A percentile compares a stretch with the other conserved stretches of the same genome.
Evolutionary conservation across 1,139 yeast genomes (phyloP).

Genomic region (Yamadazyma friedrichii): DNA sequence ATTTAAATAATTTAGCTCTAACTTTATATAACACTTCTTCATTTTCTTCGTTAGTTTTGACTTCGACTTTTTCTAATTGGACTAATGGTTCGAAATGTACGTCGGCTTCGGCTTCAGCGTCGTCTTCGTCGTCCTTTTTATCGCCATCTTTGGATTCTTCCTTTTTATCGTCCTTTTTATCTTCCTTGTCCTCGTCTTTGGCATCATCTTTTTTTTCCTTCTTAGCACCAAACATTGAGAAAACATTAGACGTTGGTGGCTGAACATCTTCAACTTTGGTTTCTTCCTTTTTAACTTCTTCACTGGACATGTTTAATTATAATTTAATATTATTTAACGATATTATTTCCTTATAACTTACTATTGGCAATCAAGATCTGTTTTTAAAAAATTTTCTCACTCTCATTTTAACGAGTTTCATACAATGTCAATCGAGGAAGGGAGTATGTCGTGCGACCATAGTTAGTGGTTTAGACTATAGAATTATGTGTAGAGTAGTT

Average conservation of each 20-base stretch:
- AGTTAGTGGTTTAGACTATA: too few species aligned
- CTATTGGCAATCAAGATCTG: too few species aligned
- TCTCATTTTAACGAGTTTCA: background rate
- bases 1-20: slow-evolving; percentile 93
- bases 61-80: slow-evolving; percentile 86
- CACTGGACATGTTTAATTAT: slow-evolving; percentile 7
- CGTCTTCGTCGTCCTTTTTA: slow-evolving; percentile 52
- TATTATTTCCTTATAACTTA: background rate
- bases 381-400: slow-evolving; percentile 2
- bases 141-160: slow-evolving; percentile 30
- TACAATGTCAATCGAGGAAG: too few species aligned
- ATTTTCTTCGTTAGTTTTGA: slow-evolving; percentile 94
- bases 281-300: slow-evolving; percentile 20
- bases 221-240: slow-evolving; percentile 89
- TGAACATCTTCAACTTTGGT: slow-evolving; percentile 22
- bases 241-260: slow-evolving; percentile 76
- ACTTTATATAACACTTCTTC: slow-evolving; percentile 88
- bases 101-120: slow-evolving; percentile 86
- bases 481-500: background rate
- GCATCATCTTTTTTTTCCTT: slow-evolving; percentile 56
- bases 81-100: slow-evolving; percentile 97
- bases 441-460: too few species aligned
- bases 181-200: slow-evolving; percentile 31
- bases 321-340: background rate
- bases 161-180: slow-evolving; percentile 29